Conservation (phyloP, 352 stramenopile species). For the Phytophthora sojae region DNA sequence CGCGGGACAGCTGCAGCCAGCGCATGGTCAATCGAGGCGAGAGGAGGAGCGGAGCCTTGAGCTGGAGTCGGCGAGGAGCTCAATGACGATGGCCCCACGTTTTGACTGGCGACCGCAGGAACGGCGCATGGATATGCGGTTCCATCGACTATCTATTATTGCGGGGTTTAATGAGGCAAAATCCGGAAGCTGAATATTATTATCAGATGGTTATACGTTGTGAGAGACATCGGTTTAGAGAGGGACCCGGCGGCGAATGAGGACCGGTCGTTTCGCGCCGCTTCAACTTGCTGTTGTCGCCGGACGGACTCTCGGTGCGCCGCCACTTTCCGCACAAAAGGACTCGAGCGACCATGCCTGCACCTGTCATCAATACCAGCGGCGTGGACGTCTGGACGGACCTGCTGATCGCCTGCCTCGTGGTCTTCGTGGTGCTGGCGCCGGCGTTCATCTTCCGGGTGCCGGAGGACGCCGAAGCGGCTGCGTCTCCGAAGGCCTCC, state of each 20-base stretch:
- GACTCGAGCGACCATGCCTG: constrained; percentile 1
- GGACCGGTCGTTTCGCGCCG: not conserved
- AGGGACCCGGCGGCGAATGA: no score
- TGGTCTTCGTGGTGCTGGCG: constrained; percentile 74
- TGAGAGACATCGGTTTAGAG: no score
- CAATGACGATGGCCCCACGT: constrained; percentile 34
- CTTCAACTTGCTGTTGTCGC: not conserved
- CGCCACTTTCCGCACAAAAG: no score
- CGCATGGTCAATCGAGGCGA: constrained; percentile 41
- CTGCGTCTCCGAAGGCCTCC: not conserved
- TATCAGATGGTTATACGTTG: not conserved
- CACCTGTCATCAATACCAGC: not conserved
- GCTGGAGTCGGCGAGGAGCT: constrained; percentile 24
- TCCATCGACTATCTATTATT: not conserved
- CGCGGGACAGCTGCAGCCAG: constrained; percentile 66
- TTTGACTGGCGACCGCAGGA: constrained; percentile 34
- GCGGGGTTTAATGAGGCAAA: not conserved
- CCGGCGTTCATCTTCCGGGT: constrained; percentile 66
- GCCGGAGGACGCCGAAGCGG: not conserved
- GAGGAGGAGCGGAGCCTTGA: constrained; percentile 4
- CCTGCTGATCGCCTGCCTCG: constrained; percentile 61
- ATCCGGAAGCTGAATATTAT: not conserved
- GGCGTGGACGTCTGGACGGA: constrained; percentile 58
- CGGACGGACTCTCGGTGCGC: no score
- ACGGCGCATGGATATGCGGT: no score